phyloP scores from a whole-genome alignment of 331 rosid species.

The Arachis monticola region DNA sequence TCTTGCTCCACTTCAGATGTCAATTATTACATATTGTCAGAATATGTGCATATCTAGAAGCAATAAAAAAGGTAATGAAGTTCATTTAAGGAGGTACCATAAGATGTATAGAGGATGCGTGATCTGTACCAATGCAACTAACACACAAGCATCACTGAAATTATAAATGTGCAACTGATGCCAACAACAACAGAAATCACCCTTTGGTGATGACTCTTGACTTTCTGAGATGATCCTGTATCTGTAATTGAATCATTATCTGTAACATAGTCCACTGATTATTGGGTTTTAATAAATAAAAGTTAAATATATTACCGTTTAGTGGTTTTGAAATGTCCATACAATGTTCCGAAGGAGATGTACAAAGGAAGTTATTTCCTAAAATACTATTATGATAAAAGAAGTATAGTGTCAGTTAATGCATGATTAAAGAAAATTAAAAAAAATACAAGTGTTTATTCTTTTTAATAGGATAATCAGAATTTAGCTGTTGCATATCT shows the following conservation, averaged over 20 bases:
- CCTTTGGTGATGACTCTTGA: too few species aligned
- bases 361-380: conserved; percentile 79
- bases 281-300: conserved; percentile 12
- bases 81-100: conserved; percentile 65
- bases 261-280: conserved; percentile 17
- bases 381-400: conserved; percentile 51
- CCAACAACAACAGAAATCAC: conserved; percentile 71
- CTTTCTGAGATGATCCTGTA: too few species aligned
- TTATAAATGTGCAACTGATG: conserved; percentile 70
- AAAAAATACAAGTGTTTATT: too few species aligned
- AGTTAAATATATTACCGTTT: conserved; percentile 60
- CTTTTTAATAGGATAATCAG: too few species aligned
- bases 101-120: conserved; percentile 70
- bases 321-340: conserved; percentile 55
- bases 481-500: too few species aligned
- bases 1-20: conserved; percentile 86
- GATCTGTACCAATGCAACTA: conserved; percentile 82
- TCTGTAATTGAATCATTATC: too few species aligned
- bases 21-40: conserved; percentile 35
- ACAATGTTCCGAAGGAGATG: conserved; percentile 60
- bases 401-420: too few species aligned
- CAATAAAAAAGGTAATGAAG: conserved; percentile 8
- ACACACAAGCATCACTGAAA: conserved; percentile 67
- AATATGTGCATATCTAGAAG: conserved; percentile 1
- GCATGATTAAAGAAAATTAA: too few species aligned